Conservation (phyloP, 495 filamentous ascomycete genomes). For the Trichoderma erinaceum region DNA sequence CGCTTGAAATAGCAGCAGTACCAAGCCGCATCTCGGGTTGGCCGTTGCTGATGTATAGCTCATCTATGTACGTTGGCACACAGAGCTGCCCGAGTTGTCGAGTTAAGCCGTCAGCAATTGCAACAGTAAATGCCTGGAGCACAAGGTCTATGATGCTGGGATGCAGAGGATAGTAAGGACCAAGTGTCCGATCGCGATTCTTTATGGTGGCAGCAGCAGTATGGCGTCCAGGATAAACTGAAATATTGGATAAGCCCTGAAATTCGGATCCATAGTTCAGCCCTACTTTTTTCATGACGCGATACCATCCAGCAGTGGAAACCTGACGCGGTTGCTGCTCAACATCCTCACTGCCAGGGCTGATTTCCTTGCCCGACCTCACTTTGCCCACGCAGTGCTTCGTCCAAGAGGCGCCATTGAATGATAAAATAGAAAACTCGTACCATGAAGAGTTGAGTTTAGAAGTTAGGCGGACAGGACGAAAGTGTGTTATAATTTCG, state of each 20-base stretch:
- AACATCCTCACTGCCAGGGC: conserved; percentile 13
- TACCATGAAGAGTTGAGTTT: conserved; percentile 34
- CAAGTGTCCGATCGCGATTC: conserved; percentile 16
- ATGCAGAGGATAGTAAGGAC: conserved; percentile 33
- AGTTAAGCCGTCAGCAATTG: conserved; percentile 26
- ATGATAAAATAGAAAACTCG: conserved; percentile 40
- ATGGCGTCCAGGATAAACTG: conserved; percentile 21
- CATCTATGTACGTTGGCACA: conserved; percentile 34
- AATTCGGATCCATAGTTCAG: conserved; percentile 28
- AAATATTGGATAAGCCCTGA: conserved; percentile 31
- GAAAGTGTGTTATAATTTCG: conserved; percentile 40
- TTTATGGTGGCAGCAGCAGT: conserved; percentile 22
- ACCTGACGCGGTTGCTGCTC: conserved; percentile 18
- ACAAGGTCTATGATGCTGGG: conserved; percentile 38
- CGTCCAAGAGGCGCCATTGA: conserved; percentile 31
- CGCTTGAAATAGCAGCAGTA: conserved; percentile 18
- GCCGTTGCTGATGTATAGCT: conserved; percentile 28
- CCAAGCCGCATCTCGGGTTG: conserved; percentile 23
- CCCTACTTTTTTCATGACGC: conserved; percentile 18
- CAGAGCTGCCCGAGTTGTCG: conserved; percentile 26
- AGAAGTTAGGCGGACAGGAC: conserved; percentile 30
- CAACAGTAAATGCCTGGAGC: conserved; percentile 34
- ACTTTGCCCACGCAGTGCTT: conserved; percentile 41
- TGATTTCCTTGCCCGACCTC: conserved; percentile 6
- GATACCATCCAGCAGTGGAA: conserved; percentile 21